Percentiles rank a stretch among this genome's conserved stretches.
Evolutionary conservation across 1,284 basidiomycete genomes (phyloP).

Genomic region (Fomitiporia mediterranea): DNA sequence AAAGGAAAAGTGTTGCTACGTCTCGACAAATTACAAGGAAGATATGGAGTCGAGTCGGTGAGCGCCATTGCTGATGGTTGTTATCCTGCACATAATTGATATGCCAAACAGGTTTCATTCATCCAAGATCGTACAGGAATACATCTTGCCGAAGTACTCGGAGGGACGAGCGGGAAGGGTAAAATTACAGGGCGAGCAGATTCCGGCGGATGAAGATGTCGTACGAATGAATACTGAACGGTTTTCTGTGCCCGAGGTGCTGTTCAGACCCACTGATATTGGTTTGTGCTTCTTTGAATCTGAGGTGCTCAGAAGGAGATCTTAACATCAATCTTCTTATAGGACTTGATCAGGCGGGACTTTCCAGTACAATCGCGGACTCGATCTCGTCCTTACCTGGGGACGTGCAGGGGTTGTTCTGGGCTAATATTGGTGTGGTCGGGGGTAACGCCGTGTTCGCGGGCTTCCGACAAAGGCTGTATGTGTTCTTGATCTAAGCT

Average conservation of each 20-base stretch:
- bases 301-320: background rate
- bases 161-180: constrained; percentile 66
- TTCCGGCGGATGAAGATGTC: constrained; percentile 68
- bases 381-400: constrained; percentile 71
- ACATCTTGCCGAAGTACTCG: constrained; percentile 86
- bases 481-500: constrained; percentile 29
- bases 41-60: constrained; percentile 81
- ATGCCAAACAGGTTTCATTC: constrained; percentile 37
- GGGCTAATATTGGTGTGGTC: constrained; percentile 87
- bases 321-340: constrained; percentile 15
- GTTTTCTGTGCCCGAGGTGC: constrained; percentile 82
- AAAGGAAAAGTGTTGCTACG: constrained; percentile 85
- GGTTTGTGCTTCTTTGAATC: constrained; percentile 45
- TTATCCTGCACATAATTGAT: background rate
- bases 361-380: constrained; percentile 72
- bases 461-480: constrained; percentile 75
- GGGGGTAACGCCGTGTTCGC: constrained; percentile 79
- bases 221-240: constrained; percentile 87
- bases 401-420: constrained; percentile 86
- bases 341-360: constrained; percentile 80
- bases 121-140: constrained; percentile 77
- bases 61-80: constrained; percentile 27
- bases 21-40: constrained; percentile 69
- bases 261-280: constrained; percentile 87
- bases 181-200: constrained; percentile 47